Conservation (phyloP, 2,329 filamentous ascomycete species). For the Alternaria hordeiaustralica region DNA sequence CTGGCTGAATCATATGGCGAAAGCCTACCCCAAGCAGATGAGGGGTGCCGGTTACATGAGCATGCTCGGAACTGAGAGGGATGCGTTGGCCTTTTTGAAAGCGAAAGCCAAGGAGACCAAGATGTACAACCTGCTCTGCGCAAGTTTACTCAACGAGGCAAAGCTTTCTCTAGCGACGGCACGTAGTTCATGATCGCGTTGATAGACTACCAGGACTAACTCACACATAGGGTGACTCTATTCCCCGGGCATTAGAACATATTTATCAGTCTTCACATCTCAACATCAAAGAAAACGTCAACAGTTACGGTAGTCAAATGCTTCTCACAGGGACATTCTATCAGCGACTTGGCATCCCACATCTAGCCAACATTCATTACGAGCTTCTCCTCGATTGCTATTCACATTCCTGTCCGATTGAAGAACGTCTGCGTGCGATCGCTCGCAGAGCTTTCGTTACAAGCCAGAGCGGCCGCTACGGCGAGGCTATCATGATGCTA, state of each 20-base stretch:
- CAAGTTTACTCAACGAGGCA: conserved; percentile 83
- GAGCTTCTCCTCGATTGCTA: conserved; percentile 81
- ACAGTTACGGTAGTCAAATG: conserved; percentile 75
- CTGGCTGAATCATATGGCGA: conserved; percentile 95
- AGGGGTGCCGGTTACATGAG: conserved; percentile 72
- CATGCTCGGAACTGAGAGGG: conserved; percentile 78
- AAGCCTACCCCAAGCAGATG: conserved; percentile 79
- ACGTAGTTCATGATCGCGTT: conserved; percentile 44
- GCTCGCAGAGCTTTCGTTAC: conserved; percentile 73
- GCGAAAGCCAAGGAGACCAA: conserved; percentile 84
- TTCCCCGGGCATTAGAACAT: conserved; percentile 72
- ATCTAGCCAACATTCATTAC: conserved; percentile 66
- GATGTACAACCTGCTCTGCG: conserved; percentile 85
- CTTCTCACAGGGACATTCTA: conserved; percentile 76
- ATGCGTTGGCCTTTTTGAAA: conserved; percentile 83
- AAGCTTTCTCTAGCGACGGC: conserved; percentile 79
- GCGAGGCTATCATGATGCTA: conserved; percentile 68
- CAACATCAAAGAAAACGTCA: conserved; percentile 77
- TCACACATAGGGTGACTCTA: conserved; percentile 59
- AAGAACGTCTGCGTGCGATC: conserved; percentile 78
- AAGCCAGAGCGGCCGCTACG: conserved; percentile 72
- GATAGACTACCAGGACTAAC: not conserved
- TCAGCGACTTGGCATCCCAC: conserved; percentile 71
- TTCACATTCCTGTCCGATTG: conserved; percentile 66
- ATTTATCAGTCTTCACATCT: conserved; percentile 84